Evolutionary conservation across 371 early-diverging fungal genomes (phyloP).

Genomic region (Lichtheimia ramosa): DNA sequence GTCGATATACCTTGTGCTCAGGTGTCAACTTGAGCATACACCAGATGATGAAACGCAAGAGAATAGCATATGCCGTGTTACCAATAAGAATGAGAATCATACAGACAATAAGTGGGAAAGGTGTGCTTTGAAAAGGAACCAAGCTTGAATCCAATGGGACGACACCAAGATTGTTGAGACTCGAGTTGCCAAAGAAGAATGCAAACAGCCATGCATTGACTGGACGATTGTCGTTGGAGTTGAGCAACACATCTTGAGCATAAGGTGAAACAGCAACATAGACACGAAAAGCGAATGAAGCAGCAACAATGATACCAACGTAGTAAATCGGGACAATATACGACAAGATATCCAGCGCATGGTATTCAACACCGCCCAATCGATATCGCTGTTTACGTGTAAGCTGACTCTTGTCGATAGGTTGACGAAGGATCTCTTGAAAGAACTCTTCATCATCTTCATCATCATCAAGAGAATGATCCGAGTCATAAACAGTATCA

Average conservation of each 20-base stretch:
- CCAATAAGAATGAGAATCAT: slow-evolving; percentile 36
- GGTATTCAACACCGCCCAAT: slow-evolving; percentile 46
- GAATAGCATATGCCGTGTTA: slow-evolving; percentile 44
- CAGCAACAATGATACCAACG: slow-evolving; percentile 21
- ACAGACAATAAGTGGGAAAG: slow-evolving; percentile 21
- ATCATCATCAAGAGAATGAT: slow-evolving; percentile 4
- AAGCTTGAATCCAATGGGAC: slow-evolving; percentile 30
- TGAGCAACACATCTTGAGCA: slow-evolving; percentile 23
- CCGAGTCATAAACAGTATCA: neutral
- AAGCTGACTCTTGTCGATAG: slow-evolving; percentile 31
- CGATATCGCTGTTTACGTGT: slow-evolving; percentile 38
- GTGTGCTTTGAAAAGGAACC: slow-evolving; percentile 37
- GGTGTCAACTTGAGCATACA: slow-evolving; percentile 36
- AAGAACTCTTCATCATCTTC: slow-evolving; percentile 7
- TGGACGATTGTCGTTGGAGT: slow-evolving; percentile 19
- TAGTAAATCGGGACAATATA: slow-evolving; percentile 31
- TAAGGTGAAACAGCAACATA: slow-evolving; percentile 32
- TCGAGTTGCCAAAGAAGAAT: slow-evolving; percentile 32
- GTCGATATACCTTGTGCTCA: slow-evolving; percentile 21
- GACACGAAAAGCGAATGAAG: slow-evolving; percentile 28
- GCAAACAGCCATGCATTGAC: slow-evolving; percentile 39
- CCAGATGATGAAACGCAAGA: slow-evolving; percentile 37
- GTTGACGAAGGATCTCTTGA: slow-evolving; percentile 20
- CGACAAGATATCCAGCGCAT: slow-evolving; percentile 38
- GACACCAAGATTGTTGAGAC: slow-evolving; percentile 44